Base-by-base conservation (phyloP, 768 basidiomycete genomes). In the Agrocybe pediades region DNA sequence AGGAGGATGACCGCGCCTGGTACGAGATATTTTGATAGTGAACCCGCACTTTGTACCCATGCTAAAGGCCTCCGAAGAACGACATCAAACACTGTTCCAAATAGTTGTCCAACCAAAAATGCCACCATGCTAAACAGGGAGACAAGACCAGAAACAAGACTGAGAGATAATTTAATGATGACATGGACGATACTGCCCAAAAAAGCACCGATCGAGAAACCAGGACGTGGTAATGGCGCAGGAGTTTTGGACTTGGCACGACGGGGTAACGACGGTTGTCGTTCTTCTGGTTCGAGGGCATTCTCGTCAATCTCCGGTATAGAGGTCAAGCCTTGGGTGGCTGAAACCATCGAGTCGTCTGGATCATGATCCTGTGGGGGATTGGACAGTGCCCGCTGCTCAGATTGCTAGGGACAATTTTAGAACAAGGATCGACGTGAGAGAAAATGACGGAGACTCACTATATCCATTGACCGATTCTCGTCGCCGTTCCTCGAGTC, bases 271-370 rank as follows among this genome's bases (percentile, higher is more conserved):
- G 58, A 60, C 36, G 55, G 48, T 43, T 60, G 59, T 3, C 55
- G 55, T 46, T 54, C 46, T 39, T 67, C 62, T 52, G 69, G 64
- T 15, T 46, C 49, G 16, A 58, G 53, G 25, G 51, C 49, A 24
- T 71, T 75, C 63, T 88, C 87, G 2, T 90, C 83, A 24, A 76
- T 74, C 72, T 90, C 89, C 5, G 79, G 74, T 61, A 90, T 87
- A 7, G 85, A 81, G 20, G 81, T 71, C 23, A 90, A 76, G 2
- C 81, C 79, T 57, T 78, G 74, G 53, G 83, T 82, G 25, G 76
- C 68, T 21, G 80, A 74, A 30, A 66, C 65, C 44, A 76, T 59
- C 2, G 80, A 77, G 8, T 70, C 70, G 24, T 80, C 74, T 46
- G 65, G 55, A 27, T 58, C 59, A 21, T 60, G 42, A 36, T 68